Base-by-base conservation (phyloP, 2,329 filamentous ascomycete genomes). In the Epicoccum sorghinum region DNA sequence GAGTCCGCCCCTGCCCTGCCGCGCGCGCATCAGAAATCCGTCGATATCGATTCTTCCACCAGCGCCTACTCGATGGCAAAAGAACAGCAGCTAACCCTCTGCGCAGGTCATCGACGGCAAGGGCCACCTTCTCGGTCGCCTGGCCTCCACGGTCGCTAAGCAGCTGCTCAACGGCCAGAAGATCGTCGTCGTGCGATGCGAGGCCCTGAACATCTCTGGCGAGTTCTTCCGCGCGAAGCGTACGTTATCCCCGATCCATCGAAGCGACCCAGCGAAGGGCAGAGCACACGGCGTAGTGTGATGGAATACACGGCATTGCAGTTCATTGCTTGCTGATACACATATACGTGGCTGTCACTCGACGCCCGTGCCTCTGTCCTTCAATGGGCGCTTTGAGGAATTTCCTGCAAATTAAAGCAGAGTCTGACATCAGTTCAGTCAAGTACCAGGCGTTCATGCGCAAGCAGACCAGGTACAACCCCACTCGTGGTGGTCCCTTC, bases 221-320 rank as follows among this genome's bases (percentile, higher is more conserved):
- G 95, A 98, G 86, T 99, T 99, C 91, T 99, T 99, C 90, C 92
- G 95, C 82, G 89, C 93, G 73, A 99, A 99, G 90, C 90, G 95
- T 99, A 96, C 82, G 93, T 96, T 76, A 65, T 58, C 56, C 56
- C 61, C 41, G 52, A 55, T 57, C 57, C 56, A 57, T 50, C 52
- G 56, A 58, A 55, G 46, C 46, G 46, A 42, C n/a, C 41, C 37
- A 30, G 52, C 45, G 38, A 57, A 47, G 56, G 58, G 51, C 59
- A 55, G 55, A 57, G 54, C 53, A 64, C 60, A 63, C 32, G 27
- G 33, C 36, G 36, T 45, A 37, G 57, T 57, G 52, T 55, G 52
- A 54, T 46, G 45, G 52, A 43, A 49, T 45, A 54, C 35, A 51
- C 33, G 9, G 52, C 52, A 44, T 46, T 38, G 46, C 36, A 23